These are phyloP conservation scores for Blastobotrys elegans DNA, from an alignment of 1,139 yeast genomes.

Conservation along the genomic window DNA sequence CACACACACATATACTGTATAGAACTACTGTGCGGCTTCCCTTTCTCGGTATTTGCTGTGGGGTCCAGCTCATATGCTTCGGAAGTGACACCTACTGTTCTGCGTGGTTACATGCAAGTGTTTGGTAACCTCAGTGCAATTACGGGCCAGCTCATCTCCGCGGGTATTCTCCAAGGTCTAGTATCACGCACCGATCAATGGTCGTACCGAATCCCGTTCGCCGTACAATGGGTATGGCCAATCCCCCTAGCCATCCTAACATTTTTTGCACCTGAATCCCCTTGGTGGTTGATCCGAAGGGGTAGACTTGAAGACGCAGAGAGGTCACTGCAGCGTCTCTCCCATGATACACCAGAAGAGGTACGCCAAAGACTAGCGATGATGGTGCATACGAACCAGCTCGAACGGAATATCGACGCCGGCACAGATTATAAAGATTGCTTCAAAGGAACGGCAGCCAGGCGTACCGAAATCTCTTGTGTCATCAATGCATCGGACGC, in stretches of 20 bases:
- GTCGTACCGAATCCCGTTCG: conserved; percentile 45
- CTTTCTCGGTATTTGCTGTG: conserved; percentile 45
- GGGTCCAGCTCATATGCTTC: conserved; percentile 44
- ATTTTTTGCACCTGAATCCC: conserved; percentile 52
- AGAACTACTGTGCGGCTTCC: too few relatives aligned
- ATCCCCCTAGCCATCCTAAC: conserved; percentile 47
- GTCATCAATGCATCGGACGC: conserved; percentile 6
- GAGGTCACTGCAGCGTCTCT: conserved; percentile 11
- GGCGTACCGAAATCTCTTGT: conserved; percentile 48
- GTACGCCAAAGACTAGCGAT: conserved; percentile 35
- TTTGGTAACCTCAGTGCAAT: conserved; percentile 41
- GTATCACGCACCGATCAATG: conserved; percentile 13
- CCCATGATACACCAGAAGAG: conserved; percentile 22
- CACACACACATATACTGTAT: conserved; percentile 2
- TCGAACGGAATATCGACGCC: conserved; percentile 37
- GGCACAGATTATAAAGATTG: conserved; percentile 43
- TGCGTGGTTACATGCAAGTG: conserved; percentile 34
- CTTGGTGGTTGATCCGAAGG: conserved; percentile 48
- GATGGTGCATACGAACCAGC: conserved; percentile 41
- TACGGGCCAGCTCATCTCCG: conserved; percentile 38
- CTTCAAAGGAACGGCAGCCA: conserved; percentile 43
- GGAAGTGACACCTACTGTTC: conserved; percentile 44
- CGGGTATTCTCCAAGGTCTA: conserved; percentile 8
- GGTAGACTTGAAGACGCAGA: conserved; percentile 32
- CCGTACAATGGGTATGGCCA: conserved; percentile 60